Base-by-base conservation (phyloP, 495 filamentous ascomycete species). In the Hypoxylon cercidicola region DNA sequence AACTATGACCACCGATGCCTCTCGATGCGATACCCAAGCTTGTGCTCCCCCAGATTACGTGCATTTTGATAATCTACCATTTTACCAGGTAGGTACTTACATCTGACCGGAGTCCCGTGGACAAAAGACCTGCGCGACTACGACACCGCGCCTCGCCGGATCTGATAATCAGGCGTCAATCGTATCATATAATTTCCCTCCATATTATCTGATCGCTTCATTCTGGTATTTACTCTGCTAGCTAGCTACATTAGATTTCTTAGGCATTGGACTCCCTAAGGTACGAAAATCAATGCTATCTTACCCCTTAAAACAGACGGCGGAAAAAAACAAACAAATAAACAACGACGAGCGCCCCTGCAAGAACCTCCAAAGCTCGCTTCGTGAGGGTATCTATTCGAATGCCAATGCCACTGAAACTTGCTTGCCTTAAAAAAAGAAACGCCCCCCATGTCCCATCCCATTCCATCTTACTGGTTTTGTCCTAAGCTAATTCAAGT, bases 341-440 rank as follows among this genome's bases (percentile, higher is more conserved):
- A 58, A n/a, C 20, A 58, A 44, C 57, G 45, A 61, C 13, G n/a
- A 49, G 28, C 18, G 20, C 34, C 63, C 62, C 47, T 40, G 51
- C 43, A 57, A 60, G 21, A 60, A 51, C 56, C 63, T 55, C 52
- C 51, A 66, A 69, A 65, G 61, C 62, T 41, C 56, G 56, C 63
- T 69, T 64, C 62, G 66, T 60, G 50, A 70, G 62, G 66, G 66
- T 66, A 70, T 66, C 61, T 62, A 62, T 28, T 66, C 41, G 66
- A 70, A 66, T 66, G 61, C 48, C 53, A 61, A 60, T 68, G 59
- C 54, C 58, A 47, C 64, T 47, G 59, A 62, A 58, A 12, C 53
- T 43, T 16, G 45, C n/a, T 49, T 62, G 44, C 49, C 60, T 35
- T 11, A n/a, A 12, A n/a, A 37, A 2, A 37, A 37, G 11, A 23